Evolutionary conservation across 208 protist species (phyloP), one percentile per base, ranked within the genome.

Genomic region (Leishmania gerbilli): DNA sequence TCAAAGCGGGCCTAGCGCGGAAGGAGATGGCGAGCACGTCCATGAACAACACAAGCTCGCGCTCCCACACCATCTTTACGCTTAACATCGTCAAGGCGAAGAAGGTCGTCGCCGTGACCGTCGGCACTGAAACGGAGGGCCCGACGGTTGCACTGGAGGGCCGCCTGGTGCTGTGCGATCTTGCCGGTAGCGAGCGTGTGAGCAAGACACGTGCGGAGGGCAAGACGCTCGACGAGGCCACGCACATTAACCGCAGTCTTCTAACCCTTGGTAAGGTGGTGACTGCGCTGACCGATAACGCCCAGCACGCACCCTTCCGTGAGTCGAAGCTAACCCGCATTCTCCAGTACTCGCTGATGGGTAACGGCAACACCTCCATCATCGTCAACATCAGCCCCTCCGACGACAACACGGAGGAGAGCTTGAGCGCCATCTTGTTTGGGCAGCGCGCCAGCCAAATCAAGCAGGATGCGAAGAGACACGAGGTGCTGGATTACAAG

Each of bases 191-290:
- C 62, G 99, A 99, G 89, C 94, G 98, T 72, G 87, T 93, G 31
- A 91, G 89, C 62, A 92, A 96, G 82, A 99, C 99, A 5, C 89
- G 95, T 17, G 94, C 97, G 2, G 92, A 98, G 79, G 99, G 99
- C 17, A 91, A 98, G 71, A 94, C 92, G 24, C 87, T 99, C 19
- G 90, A 92, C 56, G 98, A 99, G 88, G 98, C 98, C n/a, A 94
- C 86, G 19, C 91, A 99, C 89, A 99, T 99, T 78, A 99, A 99
- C 90, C 95, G 98, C 69, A 98, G 91, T 77, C 90, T 99, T 3
- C 91, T 99, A 34, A 96, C 95, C 1, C 87, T 98, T 6, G 93
- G 93, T n/a, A 96, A 95, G 69, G 96, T 98, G 0, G 93, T 97
- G 53, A 87, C 87, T 11, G 92, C 92, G 62, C 86, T 98, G 77